Conservation (phyloP, 2,329 filamentous ascomycete species). For the Cercospora citrullina region DNA sequence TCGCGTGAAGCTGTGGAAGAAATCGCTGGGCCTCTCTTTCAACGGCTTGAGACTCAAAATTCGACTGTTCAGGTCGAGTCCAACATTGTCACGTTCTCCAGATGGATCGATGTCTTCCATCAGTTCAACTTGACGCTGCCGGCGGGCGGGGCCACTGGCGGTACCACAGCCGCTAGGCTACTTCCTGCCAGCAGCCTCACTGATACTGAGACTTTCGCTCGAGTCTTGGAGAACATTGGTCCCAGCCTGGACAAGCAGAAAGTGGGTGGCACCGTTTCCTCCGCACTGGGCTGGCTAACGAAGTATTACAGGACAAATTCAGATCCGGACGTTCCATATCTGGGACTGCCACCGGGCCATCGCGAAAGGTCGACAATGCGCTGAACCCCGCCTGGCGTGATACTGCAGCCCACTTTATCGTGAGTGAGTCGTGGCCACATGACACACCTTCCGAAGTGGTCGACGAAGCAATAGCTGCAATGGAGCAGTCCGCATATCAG, state of each 20-base stretch:
- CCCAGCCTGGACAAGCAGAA: neutral
- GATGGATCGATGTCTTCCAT: constrained; percentile 15
- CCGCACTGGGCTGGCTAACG: neutral
- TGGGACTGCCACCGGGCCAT: neutral
- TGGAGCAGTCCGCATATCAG: constrained; percentile 28
- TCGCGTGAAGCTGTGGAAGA: neutral
- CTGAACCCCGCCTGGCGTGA: constrained; percentile 13
- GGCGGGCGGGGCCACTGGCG: neutral
- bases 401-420: constrained; percentile 4
- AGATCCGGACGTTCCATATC: neutral
- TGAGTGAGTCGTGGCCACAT: neutral
- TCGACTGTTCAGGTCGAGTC: neutral
- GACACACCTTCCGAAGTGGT: neutral
- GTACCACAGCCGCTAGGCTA: neutral
- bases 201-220: neutral
- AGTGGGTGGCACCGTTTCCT: neutral
- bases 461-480: neutral
- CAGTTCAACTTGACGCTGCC: constrained; percentile 12
- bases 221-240: neutral
- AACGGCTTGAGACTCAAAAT: neutral
- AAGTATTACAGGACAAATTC: neutral
- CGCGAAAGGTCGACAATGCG: constrained; percentile 4
- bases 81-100: neutral
- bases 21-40: neutral
- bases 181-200: neutral